Base-by-base conservation (phyloP, 192 early-diverging fungal genomes). In the Mortierella antarctica region DNA sequence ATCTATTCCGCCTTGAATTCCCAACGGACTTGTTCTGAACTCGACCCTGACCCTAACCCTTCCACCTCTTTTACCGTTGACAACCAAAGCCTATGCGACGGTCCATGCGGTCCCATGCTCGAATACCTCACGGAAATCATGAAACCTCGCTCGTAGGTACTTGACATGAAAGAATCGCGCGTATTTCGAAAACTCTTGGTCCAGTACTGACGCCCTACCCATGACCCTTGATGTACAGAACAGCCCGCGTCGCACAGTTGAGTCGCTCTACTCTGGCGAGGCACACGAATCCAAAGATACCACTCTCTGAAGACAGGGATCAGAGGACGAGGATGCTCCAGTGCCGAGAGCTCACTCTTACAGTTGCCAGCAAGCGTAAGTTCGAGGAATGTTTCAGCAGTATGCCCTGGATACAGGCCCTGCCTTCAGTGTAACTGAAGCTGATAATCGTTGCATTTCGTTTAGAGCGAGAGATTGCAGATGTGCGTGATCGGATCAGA, bases 381-480 rank as follows among this genome's bases (percentile, higher is more conserved):
- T 14, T 17, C 10, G n/a, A 23, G 21, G 31, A 54, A n/a, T 6
- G 40, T 15, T 14, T 41, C 23, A 7, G 40, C 31, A 31, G 1
- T 31, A 3, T 31, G 31, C 3, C 3, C 3, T 31, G 31, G 31
- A 3, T 31, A 47, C 4, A 8, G 23, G 14, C 23, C 40, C 8
- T 58, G 23, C 7, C 45, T 62, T 8, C 46, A 62, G 11, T 15
- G 3, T 7, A 45, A 65, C 23, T 31, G 6, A 21, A 0, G 23
- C 17, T 12, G 12, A 50, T 10, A 5, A 14, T 50, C 42, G 7
- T 18, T 48, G 1, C 14, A 5, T 53, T 8, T 51, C 12, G 13
- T 42, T 13, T 78, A 80, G 77, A 71, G 54, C 63, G 56, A 9
- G 77, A 80, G 41, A 72, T 80, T 47, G 52, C 65, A 0, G 51